Conservation (phyloP, 306 rosid genomes). For the Acacia crassicarpa region DNA sequence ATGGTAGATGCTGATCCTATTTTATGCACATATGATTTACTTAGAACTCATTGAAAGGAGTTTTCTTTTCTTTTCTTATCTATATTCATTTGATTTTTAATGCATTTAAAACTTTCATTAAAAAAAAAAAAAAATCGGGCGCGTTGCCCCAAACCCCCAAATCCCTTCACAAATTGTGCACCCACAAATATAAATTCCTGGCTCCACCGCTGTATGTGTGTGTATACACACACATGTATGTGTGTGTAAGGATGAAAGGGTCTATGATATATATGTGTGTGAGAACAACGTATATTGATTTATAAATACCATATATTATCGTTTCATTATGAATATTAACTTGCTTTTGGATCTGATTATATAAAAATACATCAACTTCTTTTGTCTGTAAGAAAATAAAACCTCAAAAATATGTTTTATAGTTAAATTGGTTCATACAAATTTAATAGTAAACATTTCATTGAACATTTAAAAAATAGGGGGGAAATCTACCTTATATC, state of each 20-base stretch:
- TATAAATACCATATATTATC: not conserved
- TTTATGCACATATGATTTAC: no score
- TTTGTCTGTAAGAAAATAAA: not conserved
- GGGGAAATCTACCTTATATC: not conserved
- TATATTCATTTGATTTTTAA: no score
- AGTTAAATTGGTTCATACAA: not conserved
- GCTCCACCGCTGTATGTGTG: no score
- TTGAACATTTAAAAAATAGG: not conserved
- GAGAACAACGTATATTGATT: not conserved
- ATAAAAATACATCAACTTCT: not conserved
- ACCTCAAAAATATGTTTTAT: not conserved
- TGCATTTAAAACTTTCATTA: no score
- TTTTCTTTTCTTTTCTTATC: no score
- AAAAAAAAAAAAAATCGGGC: no score
- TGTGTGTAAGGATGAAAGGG: not conserved
- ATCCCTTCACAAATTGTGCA: no score
- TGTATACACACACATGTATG: no score
- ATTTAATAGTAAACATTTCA: not conserved
- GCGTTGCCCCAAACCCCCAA: no score
- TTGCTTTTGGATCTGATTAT: not conserved
- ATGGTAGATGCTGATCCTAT: no score
- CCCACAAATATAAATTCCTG: no score
- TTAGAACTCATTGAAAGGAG: no score
- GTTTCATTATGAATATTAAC: not conserved
- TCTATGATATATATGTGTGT: not conserved